Evolutionary conservation across 306 rosid genomes (phyloP), one percentile per base, ranked within the genome.

Genomic region (Trichosanthes truncata): DNA sequence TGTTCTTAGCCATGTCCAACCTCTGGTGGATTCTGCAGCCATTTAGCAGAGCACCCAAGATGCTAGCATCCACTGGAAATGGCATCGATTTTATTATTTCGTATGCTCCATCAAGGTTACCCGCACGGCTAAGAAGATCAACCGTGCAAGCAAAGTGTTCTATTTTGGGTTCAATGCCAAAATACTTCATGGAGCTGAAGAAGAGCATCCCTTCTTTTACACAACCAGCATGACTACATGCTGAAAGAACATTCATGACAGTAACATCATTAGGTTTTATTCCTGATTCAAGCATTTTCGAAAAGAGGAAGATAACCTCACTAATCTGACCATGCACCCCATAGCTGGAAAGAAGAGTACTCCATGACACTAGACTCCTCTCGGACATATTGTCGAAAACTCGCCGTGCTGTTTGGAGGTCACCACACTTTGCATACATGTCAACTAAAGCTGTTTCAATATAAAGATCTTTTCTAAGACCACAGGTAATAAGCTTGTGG

Each of bases 371-470:
- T 69, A 89, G 87, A 18, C 88, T 92, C 82, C 88, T 89, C 80
- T 89, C 93, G 0, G 87, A 74, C 88, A 92, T 91, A 84, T 46
- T 83, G 69, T 91, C 77, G 10, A 94, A 94, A 80, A 87, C 88
- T 79, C 57, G 35, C 83, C 61, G 78, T 1, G 97, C 93, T 52
- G 90, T 84, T 69, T 11, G 81, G 74, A 94, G 97, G 84, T 89
- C 89, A 80, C 98, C 97, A 62, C 91, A 91, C 75, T 94, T 94
- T 13, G 97, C 95, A 61, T 94, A 94, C 97, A 94, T 88, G 85
- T 92, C 97, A 45, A 85, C 84, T 76, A 94, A 85, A 81, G 97
- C 89, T 29, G 97, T 91, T 67, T 85, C 84, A 14, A 91, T 78
- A 79, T 86, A 94, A 29, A 84, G 84, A 85, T 91, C 87, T 63